A percentile compares a stretch with the other conserved stretches of the same genome.
Evolutionary conservation across 2,329 filamentous ascomycete genomes (phyloP).

Genomic region (Microdochium nivale): DNA sequence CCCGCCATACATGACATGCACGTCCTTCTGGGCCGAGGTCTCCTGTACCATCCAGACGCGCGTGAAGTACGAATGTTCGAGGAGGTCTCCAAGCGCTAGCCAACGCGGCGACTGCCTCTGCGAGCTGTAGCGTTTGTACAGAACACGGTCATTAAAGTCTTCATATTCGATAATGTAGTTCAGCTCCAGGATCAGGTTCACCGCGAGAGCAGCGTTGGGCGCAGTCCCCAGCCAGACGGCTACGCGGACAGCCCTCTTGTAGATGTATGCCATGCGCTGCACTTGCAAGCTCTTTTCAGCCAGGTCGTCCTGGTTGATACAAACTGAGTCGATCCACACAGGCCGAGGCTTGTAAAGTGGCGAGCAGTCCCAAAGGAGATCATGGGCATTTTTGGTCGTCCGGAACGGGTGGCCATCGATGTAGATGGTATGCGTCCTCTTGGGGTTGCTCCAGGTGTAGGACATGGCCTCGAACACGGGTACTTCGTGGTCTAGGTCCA

Average conservation of each 20-base stretch:
- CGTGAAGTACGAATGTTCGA: not conserved
- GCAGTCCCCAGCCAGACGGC: constrained; percentile 5
- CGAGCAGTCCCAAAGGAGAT: not conserved
- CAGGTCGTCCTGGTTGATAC: constrained; percentile 6
- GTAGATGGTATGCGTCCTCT: not conserved
- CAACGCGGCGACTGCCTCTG: not conserved
- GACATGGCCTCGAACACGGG: not conserved
- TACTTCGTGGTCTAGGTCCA: not conserved
- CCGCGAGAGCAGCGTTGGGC: not conserved
- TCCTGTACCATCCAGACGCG: not conserved
- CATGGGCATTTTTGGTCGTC: not conserved
- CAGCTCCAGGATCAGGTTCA: not conserved
- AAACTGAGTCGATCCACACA: constrained; percentile 8
- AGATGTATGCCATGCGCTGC: constrained; percentile 4
- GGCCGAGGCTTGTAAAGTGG: not conserved
- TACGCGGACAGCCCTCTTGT: constrained; percentile 2
- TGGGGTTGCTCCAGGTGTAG: not conserved
- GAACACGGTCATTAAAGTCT: not conserved
- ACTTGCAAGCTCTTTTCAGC: constrained; percentile 4
- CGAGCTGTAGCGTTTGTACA: not conserved
- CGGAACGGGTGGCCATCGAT: not conserved
- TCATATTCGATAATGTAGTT: not conserved
- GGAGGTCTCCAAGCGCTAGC: not conserved
- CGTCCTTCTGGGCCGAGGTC: not conserved
- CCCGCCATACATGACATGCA: not conserved